phyloP scores from a whole-genome alignment of 768 basidiomycete genomes.

The Pulveroboletus sp. region DNA sequence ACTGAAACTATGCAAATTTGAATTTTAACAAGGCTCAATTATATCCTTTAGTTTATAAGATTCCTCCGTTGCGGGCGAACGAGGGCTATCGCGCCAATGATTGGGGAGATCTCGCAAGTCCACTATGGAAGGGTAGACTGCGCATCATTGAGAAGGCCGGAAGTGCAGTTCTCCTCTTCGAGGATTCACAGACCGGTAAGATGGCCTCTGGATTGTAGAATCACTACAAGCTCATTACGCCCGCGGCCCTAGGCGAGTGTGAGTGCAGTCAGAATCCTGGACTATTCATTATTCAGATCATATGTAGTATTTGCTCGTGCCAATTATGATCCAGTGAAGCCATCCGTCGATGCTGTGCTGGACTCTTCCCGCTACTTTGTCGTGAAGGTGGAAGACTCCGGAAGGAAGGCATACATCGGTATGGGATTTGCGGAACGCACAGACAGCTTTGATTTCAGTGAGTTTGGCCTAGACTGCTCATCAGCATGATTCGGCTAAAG shows the following conservation, averaged over 20 bases:
- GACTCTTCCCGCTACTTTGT: constrained; percentile 97
- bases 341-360: constrained; percentile 90
- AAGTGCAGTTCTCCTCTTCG: constrained; percentile 68
- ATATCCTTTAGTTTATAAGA: constrained; percentile 71
- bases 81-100: constrained; percentile 90
- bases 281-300: constrained; percentile 5
- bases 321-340: constrained; percentile 71
- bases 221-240: constrained; percentile 1
- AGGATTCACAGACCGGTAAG: constrained; percentile 76
- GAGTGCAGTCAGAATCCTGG: constrained; percentile 28
- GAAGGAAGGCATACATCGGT: constrained; percentile 88
- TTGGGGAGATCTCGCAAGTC: constrained; percentile 82
- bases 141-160: constrained; percentile 76
- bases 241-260: constrained; percentile 57
- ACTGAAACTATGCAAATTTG: constrained; percentile 20
- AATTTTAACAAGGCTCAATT: constrained; percentile 16
- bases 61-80: constrained; percentile 80
- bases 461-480: constrained; percentile 28
- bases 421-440: constrained; percentile 88
- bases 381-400: constrained; percentile 81
- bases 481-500: constrained; percentile 5
- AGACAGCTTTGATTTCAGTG: constrained; percentile 91
- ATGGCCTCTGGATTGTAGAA: constrained; percentile 5
- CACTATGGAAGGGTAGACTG: constrained; percentile 90
- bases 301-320: constrained; percentile 80